These are phyloP conservation scores for Hyparrhenia diplandra DNA, from an alignment of 176 grass and related monocot genomes.

Conservation along the genomic window DNA sequence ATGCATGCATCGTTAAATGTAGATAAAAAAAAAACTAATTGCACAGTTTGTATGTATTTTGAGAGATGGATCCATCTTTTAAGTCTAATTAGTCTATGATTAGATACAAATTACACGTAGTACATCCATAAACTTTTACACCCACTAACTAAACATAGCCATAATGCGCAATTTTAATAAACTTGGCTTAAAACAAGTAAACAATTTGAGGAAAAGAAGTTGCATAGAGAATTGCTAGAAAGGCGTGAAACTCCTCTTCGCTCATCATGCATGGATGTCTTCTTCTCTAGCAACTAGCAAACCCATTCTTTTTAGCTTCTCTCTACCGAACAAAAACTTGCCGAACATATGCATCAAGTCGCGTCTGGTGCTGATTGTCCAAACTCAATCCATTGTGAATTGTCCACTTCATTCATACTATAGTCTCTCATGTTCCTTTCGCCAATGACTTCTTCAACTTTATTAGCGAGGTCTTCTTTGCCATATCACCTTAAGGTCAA, in stretches of 20 bases:
- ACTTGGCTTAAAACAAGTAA: not conserved
- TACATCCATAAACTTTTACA: no score
- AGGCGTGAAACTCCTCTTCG: not conserved
- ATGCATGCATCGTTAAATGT: no score
- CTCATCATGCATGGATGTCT: not conserved
- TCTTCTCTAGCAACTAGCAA: not conserved
- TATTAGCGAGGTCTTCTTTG: not conserved
- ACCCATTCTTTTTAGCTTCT: not conserved
- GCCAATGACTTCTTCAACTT: not conserved
- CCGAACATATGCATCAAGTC: no score
- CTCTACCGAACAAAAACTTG: not conserved
- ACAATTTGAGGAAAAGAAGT: not conserved
- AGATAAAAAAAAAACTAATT: no score
- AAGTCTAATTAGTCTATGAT: no score
- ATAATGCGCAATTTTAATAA: not conserved
- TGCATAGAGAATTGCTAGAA: not conserved
- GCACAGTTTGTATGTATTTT: no score
- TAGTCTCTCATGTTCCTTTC: not conserved
- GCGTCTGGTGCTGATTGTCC: not conserved
- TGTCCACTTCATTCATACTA: not conserved
- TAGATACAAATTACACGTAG: no score
- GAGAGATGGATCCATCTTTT: no score
- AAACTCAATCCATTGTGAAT: not conserved
- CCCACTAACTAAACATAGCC: no score
- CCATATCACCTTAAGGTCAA: not conserved